phyloP scores from a whole-genome alignment of 495 filamentous ascomycete genomes.

The Penicillium chermesinum region DNA sequence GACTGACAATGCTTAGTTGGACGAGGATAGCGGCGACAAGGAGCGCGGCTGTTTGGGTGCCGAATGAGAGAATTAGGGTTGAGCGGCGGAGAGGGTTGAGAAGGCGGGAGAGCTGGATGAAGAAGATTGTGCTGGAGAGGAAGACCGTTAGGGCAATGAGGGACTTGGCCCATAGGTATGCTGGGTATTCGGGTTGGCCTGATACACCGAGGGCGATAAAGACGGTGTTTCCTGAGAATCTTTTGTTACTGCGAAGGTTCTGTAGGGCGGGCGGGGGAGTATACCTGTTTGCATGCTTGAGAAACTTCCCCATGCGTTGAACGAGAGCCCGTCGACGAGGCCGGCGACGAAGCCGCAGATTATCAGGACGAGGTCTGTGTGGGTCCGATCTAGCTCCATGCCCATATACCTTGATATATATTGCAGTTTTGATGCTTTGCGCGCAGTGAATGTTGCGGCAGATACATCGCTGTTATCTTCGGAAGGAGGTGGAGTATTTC shows the following conservation, averaged over 20 bases:
- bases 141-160: slow-evolving; percentile 33
- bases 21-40: slow-evolving; percentile 50
- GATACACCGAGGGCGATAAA: slow-evolving; percentile 37
- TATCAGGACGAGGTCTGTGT: slow-evolving; percentile 33
- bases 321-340: slow-evolving; percentile 37
- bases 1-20: slow-evolving; percentile 35
- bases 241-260: background rate
- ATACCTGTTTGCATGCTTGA: slow-evolving; percentile 55
- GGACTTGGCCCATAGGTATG: slow-evolving; percentile 39
- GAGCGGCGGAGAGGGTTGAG: slow-evolving; percentile 38
- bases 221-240: slow-evolving; percentile 36
- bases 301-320: slow-evolving; percentile 51
- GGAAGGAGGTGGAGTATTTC: background rate
- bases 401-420: slow-evolving; percentile 2
- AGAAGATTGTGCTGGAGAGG: slow-evolving; percentile 30
- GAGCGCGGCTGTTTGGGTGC: slow-evolving; percentile 49
- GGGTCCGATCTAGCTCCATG: slow-evolving; percentile 18
- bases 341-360: slow-evolving; percentile 36
- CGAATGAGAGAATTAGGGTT: slow-evolving; percentile 51
- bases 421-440: background rate
- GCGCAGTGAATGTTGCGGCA: background rate
- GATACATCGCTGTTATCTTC: background rate
- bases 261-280: background rate
- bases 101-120: slow-evolving; percentile 28
- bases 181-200: slow-evolving; percentile 32